Percentiles rank a stretch among this genome's conserved stretches.
Conservation (phyloP, 768 basidiomycete genomes). For the Leccinum uliginosum region DNA sequence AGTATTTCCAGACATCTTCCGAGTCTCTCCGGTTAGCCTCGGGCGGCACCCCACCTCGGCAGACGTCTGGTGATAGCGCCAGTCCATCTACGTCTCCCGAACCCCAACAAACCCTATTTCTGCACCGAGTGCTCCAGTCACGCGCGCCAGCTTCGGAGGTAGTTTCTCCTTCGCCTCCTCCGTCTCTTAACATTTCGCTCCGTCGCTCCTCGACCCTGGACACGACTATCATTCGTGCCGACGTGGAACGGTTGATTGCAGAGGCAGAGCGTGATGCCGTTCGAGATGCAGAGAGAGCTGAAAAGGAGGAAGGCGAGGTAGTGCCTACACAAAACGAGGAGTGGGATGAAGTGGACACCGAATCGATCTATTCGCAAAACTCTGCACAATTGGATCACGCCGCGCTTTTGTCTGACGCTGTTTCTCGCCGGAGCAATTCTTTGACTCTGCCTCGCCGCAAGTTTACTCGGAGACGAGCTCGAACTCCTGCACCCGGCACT, state of each 20-base stretch:
- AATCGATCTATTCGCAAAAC: slow-evolving; percentile 23
- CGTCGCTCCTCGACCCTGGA: slow-evolving; percentile 8
- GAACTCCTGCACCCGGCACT: background rate
- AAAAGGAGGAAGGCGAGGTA: background rate
- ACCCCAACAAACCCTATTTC: slow-evolving; percentile 7
- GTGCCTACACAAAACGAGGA: background rate
- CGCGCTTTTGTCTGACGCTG: background rate
- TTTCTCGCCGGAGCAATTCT: slow-evolving; percentile 1
- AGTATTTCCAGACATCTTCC: background rate
- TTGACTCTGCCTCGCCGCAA: slow-evolving; percentile 3
- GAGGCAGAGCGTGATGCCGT: slow-evolving; percentile 15
- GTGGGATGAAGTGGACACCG: background rate
- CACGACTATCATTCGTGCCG: background rate
- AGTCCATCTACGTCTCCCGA: background rate
- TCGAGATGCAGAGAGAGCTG: slow-evolving; percentile 9
- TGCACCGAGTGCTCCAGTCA: slow-evolving; percentile 19
- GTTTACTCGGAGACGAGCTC: slow-evolving; percentile 8
- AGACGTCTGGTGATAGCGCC: background rate
- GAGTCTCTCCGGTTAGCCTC: background rate
- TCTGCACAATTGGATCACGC: slow-evolving; percentile 20
- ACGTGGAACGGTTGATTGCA: slow-evolving; percentile 12
- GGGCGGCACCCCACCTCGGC: background rate
- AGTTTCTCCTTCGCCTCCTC: background rate
- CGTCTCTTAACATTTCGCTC: slow-evolving; percentile 1
- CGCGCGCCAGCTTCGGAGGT: slow-evolving; percentile 18